phyloP scores from a whole-genome alignment of 768 basidiomycete species.

The Russula olivacea region DNA sequence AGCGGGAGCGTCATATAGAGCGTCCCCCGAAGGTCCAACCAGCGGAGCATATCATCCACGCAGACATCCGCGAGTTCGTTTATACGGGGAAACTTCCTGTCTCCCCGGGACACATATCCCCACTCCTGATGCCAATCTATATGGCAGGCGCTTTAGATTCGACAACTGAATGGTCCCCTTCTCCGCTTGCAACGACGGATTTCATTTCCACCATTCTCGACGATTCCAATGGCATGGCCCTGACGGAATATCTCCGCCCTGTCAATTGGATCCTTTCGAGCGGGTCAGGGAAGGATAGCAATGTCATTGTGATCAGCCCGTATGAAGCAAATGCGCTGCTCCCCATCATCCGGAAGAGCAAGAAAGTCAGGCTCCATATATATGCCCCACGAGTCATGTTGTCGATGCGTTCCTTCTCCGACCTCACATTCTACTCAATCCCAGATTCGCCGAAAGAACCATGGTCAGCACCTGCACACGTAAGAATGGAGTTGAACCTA shows the following conservation, averaged over 20 bases:
- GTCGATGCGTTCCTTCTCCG: neutral
- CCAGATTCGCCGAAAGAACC: neutral
- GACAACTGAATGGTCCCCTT: neutral
- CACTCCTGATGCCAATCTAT: neutral
- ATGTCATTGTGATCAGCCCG: neutral
- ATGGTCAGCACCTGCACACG: neutral
- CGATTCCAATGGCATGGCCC: neutral
- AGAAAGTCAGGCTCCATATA: neutral
- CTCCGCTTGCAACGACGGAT: neutral
- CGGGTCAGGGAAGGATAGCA: neutral
- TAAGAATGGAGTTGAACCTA: conserved; percentile 5
- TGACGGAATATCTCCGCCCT: neutral
- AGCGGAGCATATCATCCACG: conserved; percentile 3
- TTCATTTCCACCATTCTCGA: neutral
- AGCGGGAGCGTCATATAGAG: conserved; percentile 14
- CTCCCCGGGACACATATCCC: neutral
- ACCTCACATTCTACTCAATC: conserved; percentile 3
- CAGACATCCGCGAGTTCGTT: conserved; percentile 14
- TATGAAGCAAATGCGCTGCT: neutral
- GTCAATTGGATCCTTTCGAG: neutral
- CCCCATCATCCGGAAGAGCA: neutral
- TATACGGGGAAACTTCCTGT: conserved; percentile 10
- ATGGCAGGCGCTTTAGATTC: neutral
- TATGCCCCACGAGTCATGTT: conserved; percentile 4
- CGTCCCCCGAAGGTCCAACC: conserved; percentile 10